Evolutionary conservation across 1,139 yeast species (phyloP).

Genomic region (Lodderomyces margitis): DNA sequence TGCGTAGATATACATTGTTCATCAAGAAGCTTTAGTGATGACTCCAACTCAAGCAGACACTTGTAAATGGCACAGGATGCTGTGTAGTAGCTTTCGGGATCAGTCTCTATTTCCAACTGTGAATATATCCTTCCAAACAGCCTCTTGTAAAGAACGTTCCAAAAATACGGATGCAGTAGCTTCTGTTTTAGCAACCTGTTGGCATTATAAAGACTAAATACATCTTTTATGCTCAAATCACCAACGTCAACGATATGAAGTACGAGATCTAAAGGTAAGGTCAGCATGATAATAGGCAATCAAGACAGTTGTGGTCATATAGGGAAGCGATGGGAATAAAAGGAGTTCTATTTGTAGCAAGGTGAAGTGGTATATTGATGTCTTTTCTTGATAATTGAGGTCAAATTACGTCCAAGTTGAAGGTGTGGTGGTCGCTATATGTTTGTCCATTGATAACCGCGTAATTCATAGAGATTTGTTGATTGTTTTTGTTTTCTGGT

Average conservation of each 20-base stretch:
- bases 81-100: neutral
- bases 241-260: constrained; percentile 18
- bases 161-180: constrained; percentile 12
- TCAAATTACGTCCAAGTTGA: no score
- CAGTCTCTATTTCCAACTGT: constrained; percentile 3
- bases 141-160: constrained; percentile 12
- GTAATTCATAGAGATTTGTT: no score
- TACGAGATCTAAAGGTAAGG: constrained; percentile 14
- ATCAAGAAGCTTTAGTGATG: neutral
- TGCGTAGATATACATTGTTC: neutral
- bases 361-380: neutral
- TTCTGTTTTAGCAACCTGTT: constrained; percentile 13
- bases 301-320: no score
- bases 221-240: constrained; percentile 20
- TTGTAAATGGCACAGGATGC: neutral
- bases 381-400: neutral
- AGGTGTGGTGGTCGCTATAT: no score
- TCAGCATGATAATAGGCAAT: constrained; percentile 11
- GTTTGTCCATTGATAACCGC: no score
- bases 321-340: no score
- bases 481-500: neutral
- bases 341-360: no score
- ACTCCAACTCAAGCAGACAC: constrained; percentile 1
- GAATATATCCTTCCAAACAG: constrained; percentile 3
- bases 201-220: constrained; percentile 18